Conservation (phyloP, 108 stramenopile genomes). For the Schizochytrium sp. region DNA sequence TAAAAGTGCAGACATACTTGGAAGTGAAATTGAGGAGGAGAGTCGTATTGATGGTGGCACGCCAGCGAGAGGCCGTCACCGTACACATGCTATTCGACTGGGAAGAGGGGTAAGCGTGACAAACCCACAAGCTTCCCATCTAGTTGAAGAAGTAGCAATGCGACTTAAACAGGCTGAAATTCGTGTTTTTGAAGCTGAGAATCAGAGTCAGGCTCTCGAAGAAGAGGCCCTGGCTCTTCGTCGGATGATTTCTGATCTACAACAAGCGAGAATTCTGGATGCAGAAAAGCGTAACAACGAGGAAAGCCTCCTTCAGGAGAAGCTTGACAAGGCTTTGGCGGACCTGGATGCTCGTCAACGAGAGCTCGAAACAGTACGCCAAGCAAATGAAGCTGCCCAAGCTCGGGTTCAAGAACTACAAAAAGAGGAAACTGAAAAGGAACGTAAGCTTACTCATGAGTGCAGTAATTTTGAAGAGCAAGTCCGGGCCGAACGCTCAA, state of each 20-base stretch:
- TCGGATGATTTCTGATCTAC: background rate
- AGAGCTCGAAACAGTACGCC: background rate
- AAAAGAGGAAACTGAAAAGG: background rate
- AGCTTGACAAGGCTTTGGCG: constrained; percentile 1
- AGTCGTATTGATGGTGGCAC: too few species aligned
- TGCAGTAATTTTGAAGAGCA: background rate
- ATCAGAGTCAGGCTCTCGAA: background rate
- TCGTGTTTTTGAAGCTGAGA: background rate
- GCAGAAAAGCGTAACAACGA: background rate
- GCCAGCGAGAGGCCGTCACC: too few species aligned
- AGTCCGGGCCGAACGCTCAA: background rate
- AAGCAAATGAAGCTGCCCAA: background rate
- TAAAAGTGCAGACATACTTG: too few species aligned
- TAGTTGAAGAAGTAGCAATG: constrained; percentile 3
- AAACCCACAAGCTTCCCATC: background rate
- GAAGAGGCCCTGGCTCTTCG: background rate
- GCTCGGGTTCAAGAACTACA: background rate
- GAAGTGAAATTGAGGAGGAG: too few species aligned
- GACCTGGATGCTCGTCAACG: background rate
- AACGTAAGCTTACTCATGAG: background rate
- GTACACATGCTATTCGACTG: too few species aligned
- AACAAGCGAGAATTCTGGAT: background rate
- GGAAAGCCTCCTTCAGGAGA: background rate
- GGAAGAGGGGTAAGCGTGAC: too few species aligned
- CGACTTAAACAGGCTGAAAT: constrained; percentile 27